Evolutionary conservation across 306 rosid genomes (phyloP), one percentile per base, ranked within the genome.

Genomic region (Argentina anserina): DNA sequence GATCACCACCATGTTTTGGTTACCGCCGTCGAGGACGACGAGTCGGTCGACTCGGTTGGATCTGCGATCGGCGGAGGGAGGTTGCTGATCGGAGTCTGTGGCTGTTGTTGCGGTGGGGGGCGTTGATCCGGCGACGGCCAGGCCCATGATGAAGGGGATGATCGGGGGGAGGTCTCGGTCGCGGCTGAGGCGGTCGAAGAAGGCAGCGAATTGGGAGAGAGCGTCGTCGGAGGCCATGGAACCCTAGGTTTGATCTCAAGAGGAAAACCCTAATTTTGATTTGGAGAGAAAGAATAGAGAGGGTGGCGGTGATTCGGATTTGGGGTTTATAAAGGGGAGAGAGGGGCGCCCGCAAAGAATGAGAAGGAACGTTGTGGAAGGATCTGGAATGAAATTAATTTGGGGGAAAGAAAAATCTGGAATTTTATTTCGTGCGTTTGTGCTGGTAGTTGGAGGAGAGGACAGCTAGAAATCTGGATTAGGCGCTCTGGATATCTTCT

Each of bases 191-290:
- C 92, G 70, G 11, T 83, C 92, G 7, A 87, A 80, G 5, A 80
- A 6, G 1, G 90, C 45, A 3, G 86, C 67, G 13, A 86, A n/a
- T 63, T 90, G 87, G 1, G 87, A 66, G 8, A 56, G 41, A 4
- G 82, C 86, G 0, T 83, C 28, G 2, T 82, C 88, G 3, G 96
- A 90, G 67, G 90, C 90, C 97, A 93, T 92, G 3, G 69, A 50
- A 34, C 59, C 40, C 36, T 31, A 14, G 39, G 31, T 29, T 10
- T 12, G 55, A 14, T 34, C 21, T 1, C 42, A 31, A 31, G 20
- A 52, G 15, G 18, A n/a, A 20, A 53, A 21, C 29, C 52, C 5
- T n/a, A 25, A 56, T 7, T n/a, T 36, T 10, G 53, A 2, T 1
- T 10, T 53, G n/a, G n/a, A 7, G 45, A 11, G 37, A 45, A 5